These are phyloP conservation scores for Phytophthora constricta DNA, from an alignment of 352 stramenopile genomes.

Conservation along the genomic window DNA sequence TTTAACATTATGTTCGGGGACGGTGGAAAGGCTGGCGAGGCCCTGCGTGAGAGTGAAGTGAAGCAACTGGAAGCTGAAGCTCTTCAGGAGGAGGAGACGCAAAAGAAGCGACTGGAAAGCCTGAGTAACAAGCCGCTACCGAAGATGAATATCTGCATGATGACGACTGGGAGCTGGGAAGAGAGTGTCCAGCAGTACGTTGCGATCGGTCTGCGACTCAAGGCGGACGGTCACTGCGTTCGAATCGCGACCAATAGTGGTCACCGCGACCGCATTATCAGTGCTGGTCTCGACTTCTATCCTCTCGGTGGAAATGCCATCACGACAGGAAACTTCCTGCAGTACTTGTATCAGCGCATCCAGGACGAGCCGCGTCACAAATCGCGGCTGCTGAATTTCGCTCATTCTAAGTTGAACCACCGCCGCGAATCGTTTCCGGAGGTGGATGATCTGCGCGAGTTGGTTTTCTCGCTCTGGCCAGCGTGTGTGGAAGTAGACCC, in stretches of 20 bases:
- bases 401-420: slow-evolving; percentile 39
- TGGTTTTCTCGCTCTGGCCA: slow-evolving; percentile 69
- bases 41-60: slow-evolving; percentile 35
- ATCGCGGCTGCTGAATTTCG: slow-evolving; percentile 40
- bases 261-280: slow-evolving; percentile 73
- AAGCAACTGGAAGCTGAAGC: slow-evolving; percentile 30
- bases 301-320: slow-evolving; percentile 59
- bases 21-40: slow-evolving; percentile 30
- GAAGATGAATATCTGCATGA: slow-evolving; percentile 77
- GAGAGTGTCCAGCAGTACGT: slow-evolving; percentile 81
- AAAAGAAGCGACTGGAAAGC: slow-evolving; percentile 33
- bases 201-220: slow-evolving; percentile 74
- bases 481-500: slow-evolving; percentile 59
- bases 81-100: slow-evolving; percentile 26
- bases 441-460: slow-evolving; percentile 53
- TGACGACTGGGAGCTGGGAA: slow-evolving; percentile 70
- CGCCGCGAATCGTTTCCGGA: slow-evolving; percentile 48
- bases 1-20: slow-evolving; percentile 44
- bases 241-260: slow-evolving; percentile 87
- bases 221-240: slow-evolving; percentile 88
- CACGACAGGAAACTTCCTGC: slow-evolving; percentile 56
- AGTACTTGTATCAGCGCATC: slow-evolving; percentile 47
- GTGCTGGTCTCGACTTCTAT: slow-evolving; percentile 71
- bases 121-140: slow-evolving; percentile 37
- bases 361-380: slow-evolving; percentile 45